These are phyloP conservation scores for Papiliotrema flavescens DNA, from an alignment of 1,284 basidiomycete genomes.

Conservation along the genomic window DNA sequence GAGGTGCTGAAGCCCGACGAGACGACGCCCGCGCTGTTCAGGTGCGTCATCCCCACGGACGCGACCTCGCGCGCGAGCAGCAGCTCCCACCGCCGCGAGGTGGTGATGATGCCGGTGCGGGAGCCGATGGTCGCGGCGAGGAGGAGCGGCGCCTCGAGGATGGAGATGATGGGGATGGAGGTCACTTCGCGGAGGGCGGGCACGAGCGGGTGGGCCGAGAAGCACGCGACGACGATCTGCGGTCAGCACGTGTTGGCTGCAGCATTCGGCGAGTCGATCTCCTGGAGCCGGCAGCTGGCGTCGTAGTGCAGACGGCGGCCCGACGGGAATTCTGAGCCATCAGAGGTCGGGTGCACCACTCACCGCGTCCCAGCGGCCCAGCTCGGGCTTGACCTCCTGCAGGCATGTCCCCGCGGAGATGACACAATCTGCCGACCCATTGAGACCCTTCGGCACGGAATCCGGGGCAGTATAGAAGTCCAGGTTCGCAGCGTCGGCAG, in stretches of 20 bases:
- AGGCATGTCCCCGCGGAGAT: constrained; percentile 49
- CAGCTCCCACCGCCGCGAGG: constrained; percentile 53
- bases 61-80: constrained; percentile 48
- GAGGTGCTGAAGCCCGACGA: constrained; percentile 52
- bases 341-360: too few species aligned
- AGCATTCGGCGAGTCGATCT: too few species aligned
- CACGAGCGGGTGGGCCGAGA: constrained; percentile 55
- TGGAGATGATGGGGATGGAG: constrained; percentile 50
- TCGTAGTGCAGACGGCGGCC: too few species aligned
- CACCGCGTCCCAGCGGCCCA: constrained; percentile 25
- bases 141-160: constrained; percentile 55
- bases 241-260: background rate
- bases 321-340: too few species aligned
- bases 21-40: constrained; percentile 50
- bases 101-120: constrained; percentile 55
- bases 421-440: constrained; percentile 49
- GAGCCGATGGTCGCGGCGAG: constrained; percentile 33
- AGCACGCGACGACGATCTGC: constrained; percentile 54
- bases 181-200: constrained; percentile 49
- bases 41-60: constrained; percentile 31
- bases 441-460: constrained; percentile 49
- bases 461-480: constrained; percentile 50
- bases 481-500: constrained; percentile 21
- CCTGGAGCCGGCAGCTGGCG: too few species aligned
- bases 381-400: constrained; percentile 9